These are phyloP conservation scores for Saccharomycopsis sp. DNA, from an alignment of 805 yeast species.

Conservation along the genomic window DNA sequence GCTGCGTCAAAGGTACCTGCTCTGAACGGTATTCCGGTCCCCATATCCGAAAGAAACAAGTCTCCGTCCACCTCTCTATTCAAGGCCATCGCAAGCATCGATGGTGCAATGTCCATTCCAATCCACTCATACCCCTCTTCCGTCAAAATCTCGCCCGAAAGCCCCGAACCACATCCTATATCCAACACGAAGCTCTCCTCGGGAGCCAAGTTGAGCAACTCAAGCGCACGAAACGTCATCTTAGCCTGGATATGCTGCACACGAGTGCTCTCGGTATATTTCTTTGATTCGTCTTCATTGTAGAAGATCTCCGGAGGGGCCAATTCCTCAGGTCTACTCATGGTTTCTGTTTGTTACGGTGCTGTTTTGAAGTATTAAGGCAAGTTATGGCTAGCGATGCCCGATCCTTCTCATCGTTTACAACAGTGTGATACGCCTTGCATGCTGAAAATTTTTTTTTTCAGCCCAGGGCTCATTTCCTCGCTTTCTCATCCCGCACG, in stretches of 20 bases:
- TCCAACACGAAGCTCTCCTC: constrained; percentile 67
- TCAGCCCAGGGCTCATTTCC: neutral
- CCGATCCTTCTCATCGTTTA: no score
- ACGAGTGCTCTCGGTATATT: constrained; percentile 89
- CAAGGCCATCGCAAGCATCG: constrained; percentile 91
- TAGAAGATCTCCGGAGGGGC: constrained; percentile 97
- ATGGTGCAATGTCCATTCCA: constrained; percentile 94
- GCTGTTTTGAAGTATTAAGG: no score
- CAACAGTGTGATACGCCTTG: neutral
- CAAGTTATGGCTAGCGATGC: no score
- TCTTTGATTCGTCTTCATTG: constrained; percentile 81
- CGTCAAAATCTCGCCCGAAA: constrained; percentile 86
- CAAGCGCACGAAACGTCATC: constrained; percentile 93
- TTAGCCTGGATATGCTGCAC: constrained; percentile 98
- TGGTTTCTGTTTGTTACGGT: no score
- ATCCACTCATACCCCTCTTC: constrained; percentile 94
- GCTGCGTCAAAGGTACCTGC: constrained; percentile 98
- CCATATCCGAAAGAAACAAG: constrained; percentile 85
- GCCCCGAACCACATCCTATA: constrained; percentile 96
- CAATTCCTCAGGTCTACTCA: constrained; percentile 94
- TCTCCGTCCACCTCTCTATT: constrained; percentile 94
- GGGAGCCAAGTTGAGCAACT: constrained; percentile 68
- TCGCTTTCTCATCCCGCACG: no score
- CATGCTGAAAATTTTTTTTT: neutral
- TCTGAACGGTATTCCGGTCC: constrained; percentile 88